Percentiles rank a stretch among this genome's conserved stretches.
Conservation (phyloP, 306 rosid genomes). For the Trichosanthes truncata region DNA sequence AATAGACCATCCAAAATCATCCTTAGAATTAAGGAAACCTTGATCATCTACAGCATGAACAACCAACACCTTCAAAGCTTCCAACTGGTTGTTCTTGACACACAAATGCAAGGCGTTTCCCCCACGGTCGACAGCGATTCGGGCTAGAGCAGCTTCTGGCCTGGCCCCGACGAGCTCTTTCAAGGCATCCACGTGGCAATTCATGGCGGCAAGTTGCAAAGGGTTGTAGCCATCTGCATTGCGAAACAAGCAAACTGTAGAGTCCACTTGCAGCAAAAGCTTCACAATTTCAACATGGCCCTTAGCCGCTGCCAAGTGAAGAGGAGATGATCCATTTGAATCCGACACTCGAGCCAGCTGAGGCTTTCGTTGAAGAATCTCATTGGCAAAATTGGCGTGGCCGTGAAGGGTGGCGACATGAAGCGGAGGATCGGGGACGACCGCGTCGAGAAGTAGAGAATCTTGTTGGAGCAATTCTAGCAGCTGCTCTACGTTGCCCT, state of each 20-base stretch:
- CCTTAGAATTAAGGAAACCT: slow-evolving; percentile 12
- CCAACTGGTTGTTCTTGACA: slow-evolving; percentile 18
- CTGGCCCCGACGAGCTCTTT: slow-evolving; percentile 11
- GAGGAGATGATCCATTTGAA: slow-evolving; percentile 17
- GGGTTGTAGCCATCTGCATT: slow-evolving; percentile 25
- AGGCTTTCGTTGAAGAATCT: slow-evolving; percentile 18
- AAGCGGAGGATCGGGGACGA: slow-evolving; percentile 15
- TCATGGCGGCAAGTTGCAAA: slow-evolving; percentile 21
- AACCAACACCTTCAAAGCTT: slow-evolving; percentile 17
- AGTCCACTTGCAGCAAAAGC: slow-evolving; percentile 9
- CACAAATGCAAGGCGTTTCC: slow-evolving; percentile 26
- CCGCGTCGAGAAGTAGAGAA: slow-evolving; percentile 14
- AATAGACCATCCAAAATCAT: slow-evolving; percentile 18
- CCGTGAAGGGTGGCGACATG: slow-evolving; percentile 21
- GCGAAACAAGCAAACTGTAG: neutral
- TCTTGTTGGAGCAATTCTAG: slow-evolving; percentile 18
- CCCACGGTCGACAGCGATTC: slow-evolving; percentile 10
- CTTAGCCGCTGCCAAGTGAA: slow-evolving; percentile 18
- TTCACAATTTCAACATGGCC: slow-evolving; percentile 15
- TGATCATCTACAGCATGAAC: slow-evolving; percentile 7
- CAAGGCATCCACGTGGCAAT: slow-evolving; percentile 18
- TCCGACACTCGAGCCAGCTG: slow-evolving; percentile 16
- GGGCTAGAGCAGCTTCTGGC: slow-evolving; percentile 14
- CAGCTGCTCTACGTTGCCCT: neutral
- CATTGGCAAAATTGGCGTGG: neutral